phyloP scores from a whole-genome alignment of 139 green algal species.

The Helicosporidium sp. region DNA sequence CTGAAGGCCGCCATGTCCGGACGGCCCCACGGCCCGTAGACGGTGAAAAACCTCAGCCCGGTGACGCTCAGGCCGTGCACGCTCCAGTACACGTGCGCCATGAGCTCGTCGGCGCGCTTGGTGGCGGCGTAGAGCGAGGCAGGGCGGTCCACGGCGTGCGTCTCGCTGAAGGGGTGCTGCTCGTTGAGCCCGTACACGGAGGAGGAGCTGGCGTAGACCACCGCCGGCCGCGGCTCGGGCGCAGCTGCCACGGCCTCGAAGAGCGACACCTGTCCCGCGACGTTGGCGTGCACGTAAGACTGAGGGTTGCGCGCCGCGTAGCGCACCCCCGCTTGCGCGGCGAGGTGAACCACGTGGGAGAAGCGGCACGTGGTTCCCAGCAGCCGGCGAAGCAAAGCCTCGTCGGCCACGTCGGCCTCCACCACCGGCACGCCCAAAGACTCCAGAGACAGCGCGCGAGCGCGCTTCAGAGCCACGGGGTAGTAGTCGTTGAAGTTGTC shows the following conservation, averaged over 20 bases:
- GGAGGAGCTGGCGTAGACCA: conserved; percentile 51
- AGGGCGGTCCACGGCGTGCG: conserved; percentile 32
- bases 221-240: conserved; percentile 17
- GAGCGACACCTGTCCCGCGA: conserved; percentile 40
- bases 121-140: conserved; percentile 59
- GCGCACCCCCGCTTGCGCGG: conserved; percentile 45
- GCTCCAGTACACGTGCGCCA: conserved; percentile 54
- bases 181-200: conserved; percentile 57
- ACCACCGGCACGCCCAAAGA: conserved; percentile 24
- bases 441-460: conserved; percentile 18
- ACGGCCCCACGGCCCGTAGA: conserved; percentile 56
- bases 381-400: conserved; percentile 23
- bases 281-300: conserved; percentile 50
- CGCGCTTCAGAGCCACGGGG: conserved; percentile 37
- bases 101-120: conserved; percentile 48
- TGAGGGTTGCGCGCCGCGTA: conserved; percentile 49
- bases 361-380: conserved; percentile 39
- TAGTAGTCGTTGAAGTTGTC: conserved; percentile 83
- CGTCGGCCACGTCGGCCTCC: conserved; percentile 48
- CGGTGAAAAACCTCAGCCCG: conserved; percentile 64
- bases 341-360: conserved; percentile 59
- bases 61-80: conserved; percentile 50
- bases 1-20: conserved; percentile 66
- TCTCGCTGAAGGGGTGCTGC: conserved; percentile 41
- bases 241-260: conserved; percentile 26